Evolutionary conservation across 1,284 basidiomycete genomes (phyloP), one percentile per base, ranked within the genome.

Genomic region (Microbotryum violaceum): DNA sequence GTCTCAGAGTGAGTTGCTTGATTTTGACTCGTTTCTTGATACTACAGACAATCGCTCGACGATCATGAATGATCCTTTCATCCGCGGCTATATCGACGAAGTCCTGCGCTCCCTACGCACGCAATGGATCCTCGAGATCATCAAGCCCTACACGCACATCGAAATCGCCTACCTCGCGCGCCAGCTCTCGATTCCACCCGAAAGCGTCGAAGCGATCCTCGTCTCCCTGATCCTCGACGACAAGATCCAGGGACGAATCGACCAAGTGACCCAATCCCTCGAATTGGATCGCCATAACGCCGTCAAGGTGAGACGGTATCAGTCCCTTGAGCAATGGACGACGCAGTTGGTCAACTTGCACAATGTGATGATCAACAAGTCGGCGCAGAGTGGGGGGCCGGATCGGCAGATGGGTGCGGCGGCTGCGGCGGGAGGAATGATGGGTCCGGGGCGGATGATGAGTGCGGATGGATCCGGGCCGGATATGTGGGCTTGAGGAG

Each of bases 41-140:
- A 48, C 47, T 16, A 5, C 68, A 92, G 91, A 94, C 62, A 97
- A 97, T 74, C 85, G 84, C 50, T 82, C 87, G 8, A 97, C 93
- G 0, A 97, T 97, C 74, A 92, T 94, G 84, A 89, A 89, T 65
- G 94, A 98, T 73, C 75, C 83, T 0, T 98, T 98, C 78, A 97
- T 98, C 74, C 83, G 85, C 48, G 82, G 82, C 23, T 96, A 97
- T 77, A 96, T 98, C 61, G 91, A 92, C 65, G 96, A 98, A 74
- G 85, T 98, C 14, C 81, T 98, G 55, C 86, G 88, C 49, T 93
- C 90, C 71, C 78, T 98, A 56, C 83, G 94, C 6, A 97, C 93
- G 0, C 91, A 94, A 72, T 98, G 97, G 75, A 84, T 98, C 64
- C 91, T 97, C 69, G 94, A 97, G 75, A 84, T 97, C 65, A 93